phyloP scores from a whole-genome alignment of 768 basidiomycete species.

The Termitomyces sp. region DNA sequence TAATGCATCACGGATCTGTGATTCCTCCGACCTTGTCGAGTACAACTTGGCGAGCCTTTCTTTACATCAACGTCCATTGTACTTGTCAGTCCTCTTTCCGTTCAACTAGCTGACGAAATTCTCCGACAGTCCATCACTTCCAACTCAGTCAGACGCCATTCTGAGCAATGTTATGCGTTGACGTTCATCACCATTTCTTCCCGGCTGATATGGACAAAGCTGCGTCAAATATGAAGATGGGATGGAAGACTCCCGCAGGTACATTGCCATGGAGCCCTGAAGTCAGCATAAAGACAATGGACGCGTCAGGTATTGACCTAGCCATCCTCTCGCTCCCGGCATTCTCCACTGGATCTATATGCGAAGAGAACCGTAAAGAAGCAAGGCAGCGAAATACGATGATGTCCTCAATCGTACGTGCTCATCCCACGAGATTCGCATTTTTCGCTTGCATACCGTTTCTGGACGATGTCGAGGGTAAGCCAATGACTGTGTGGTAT shows the following conservation, averaged over 20 bases:
- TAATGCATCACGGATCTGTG: too few relatives aligned
- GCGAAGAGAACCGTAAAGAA: slow-evolving; percentile 31
- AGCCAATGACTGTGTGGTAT: background rate
- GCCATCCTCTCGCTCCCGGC: slow-evolving; percentile 69
- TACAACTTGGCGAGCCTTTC: too few relatives aligned
- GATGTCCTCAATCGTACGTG: slow-evolving; percentile 40
- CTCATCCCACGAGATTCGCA: slow-evolving; percentile 53
- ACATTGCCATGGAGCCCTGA: slow-evolving; percentile 63
- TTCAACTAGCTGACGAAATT: too few relatives aligned
- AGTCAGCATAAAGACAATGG: slow-evolving; percentile 58
- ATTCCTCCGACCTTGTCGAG: too few relatives aligned
- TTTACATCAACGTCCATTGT: too few relatives aligned
- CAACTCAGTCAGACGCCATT: background rate
- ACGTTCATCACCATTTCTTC: slow-evolving; percentile 79
- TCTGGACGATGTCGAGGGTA: slow-evolving; percentile 58
- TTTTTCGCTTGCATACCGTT: slow-evolving; percentile 67
- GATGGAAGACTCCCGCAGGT: slow-evolving; percentile 58
- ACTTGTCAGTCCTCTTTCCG: too few relatives aligned
- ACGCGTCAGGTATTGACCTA: slow-evolving; percentile 46
- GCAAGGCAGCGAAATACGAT: slow-evolving; percentile 43
- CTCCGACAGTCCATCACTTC: background rate
- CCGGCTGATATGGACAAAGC: slow-evolving; percentile 45
- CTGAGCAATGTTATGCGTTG: slow-evolving; percentile 32
- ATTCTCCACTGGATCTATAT: slow-evolving; percentile 30
- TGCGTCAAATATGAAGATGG: slow-evolving; percentile 37